Evolutionary conservation across 73 alveolate genomes (phyloP), one percentile per base, ranked within the genome.

Genomic region (Paramecium primaurelia): DNA sequence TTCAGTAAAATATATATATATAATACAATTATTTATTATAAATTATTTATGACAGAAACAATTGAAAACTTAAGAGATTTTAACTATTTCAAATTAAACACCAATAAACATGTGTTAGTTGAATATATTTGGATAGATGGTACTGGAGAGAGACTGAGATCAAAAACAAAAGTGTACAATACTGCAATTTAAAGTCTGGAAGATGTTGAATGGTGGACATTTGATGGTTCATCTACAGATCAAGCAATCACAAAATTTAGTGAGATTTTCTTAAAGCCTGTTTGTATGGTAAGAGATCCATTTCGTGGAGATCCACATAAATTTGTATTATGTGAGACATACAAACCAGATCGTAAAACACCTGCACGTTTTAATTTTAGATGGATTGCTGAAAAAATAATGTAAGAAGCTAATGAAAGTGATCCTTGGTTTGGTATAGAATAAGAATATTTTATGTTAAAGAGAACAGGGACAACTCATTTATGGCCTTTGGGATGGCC

Each of bases 381-480:
- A 80, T 64, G 47, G 51, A 59, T 71, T 77, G 92, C 97, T 20
- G 93, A 93, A 58, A 58, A 83, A 47, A 92, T 95, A 18, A 90
- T 95, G 92, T 92, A 90, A 18, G 89, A 85, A 54, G 94, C 96
- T 14, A 86, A 45, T 18, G 94, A 34, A 9, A 94, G 51, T 45
- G 95, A 95, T 8, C 98, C 99, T 51, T 96, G 98, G 99, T 97
- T 96, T 86, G 99, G 99, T 47, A 93, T 97, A 20, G 99, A 97
- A 93, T 94, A 97, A 92, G 99, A 97, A 92, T 97, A 97, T 95
- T 94, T 97, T 77, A 89, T 97, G 75, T 96, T 96, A 92, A 92
- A 93, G 59, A 80, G 93, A 34, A 85, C 92, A 22, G 92, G 94
- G 8, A 59, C 94, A 9, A 93, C 95, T 60, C 90, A 89, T n/a